Evolutionary conservation across 352 stramenopile species (phyloP).

Genomic region (Phytophthora pseudosyringae): DNA sequence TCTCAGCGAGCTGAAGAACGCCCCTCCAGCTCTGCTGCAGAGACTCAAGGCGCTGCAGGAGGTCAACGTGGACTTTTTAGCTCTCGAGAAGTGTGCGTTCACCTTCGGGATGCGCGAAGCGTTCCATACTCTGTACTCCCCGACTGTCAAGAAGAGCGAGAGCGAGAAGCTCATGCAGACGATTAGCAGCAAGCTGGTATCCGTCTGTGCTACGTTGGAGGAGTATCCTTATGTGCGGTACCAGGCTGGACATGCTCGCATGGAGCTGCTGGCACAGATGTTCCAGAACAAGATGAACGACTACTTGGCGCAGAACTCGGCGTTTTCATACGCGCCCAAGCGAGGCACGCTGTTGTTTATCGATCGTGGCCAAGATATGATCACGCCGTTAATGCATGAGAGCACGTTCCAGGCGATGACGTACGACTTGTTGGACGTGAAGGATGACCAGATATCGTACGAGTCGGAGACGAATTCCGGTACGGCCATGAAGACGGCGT

Average conservation of each 20-base stretch:
- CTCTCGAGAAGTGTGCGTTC: slow-evolving; percentile 94
- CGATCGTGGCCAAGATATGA: slow-evolving; percentile 93
- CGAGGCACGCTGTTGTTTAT: slow-evolving; percentile 95
- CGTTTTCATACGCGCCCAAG: slow-evolving; percentile 91
- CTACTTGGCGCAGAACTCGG: slow-evolving; percentile 91
- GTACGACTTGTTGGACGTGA: slow-evolving; percentile 95
- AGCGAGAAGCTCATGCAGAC: slow-evolving; percentile 43
- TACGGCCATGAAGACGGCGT: slow-evolving; percentile 86
- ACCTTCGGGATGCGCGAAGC: slow-evolving; percentile 92
- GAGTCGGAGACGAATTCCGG: slow-evolving; percentile 86
- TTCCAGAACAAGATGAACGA: slow-evolving; percentile 97
- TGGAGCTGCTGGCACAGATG: slow-evolving; percentile 87
- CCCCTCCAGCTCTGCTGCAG: slow-evolving; percentile 73
- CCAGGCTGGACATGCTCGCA: slow-evolving; percentile 80
- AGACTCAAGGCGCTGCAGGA: slow-evolving; percentile 91
- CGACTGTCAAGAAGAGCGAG: slow-evolving; percentile 51
- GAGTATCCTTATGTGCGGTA: slow-evolving; percentile 98
- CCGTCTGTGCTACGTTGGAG: slow-evolving; percentile 96
- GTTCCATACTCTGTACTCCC: slow-evolving; percentile 85
- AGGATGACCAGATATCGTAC: slow-evolving; percentile 95
- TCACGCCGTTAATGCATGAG: slow-evolving; percentile 97
- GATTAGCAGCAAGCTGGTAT: slow-evolving; percentile 95
- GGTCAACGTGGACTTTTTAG: slow-evolving; percentile 97
- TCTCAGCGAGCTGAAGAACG: slow-evolving; percentile 89
- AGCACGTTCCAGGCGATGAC: slow-evolving; percentile 98